These are phyloP conservation scores for Hypoxylon sp. DNA, from an alignment of 2,329 filamentous ascomycete genomes.

Conservation along the genomic window DNA sequence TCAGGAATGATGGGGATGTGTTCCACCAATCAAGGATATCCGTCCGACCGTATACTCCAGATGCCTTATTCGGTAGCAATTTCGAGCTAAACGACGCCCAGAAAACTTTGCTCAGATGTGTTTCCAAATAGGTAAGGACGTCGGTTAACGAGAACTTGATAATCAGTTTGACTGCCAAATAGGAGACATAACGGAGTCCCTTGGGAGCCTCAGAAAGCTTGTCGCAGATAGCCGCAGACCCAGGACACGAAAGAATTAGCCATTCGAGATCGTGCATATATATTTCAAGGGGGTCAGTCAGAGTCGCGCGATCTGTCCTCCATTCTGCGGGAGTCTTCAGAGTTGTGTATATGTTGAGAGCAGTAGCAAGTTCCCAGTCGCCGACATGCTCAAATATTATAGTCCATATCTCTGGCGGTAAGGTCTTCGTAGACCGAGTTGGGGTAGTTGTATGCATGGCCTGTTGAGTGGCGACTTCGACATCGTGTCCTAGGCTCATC, in stretches of 20 bases:
- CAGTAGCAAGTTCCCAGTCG: conserved; percentile 92
- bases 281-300: conserved; percentile 75
- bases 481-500: conserved; percentile 79
- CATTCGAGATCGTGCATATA: conserved; percentile 87
- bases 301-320: conserved; percentile 47
- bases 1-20: conserved; percentile 83
- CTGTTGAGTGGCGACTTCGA: conserved; percentile 68
- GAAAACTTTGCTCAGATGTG: conserved; percentile 78
- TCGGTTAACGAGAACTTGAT: conserved; percentile 90
- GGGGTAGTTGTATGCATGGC: conserved; percentile 58
- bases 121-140: conserved; percentile 80
- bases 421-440: conserved; percentile 58
- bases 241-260: conserved; percentile 80
- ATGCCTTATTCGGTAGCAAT: conserved; percentile 89
- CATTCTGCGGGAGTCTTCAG: conserved; percentile 75
- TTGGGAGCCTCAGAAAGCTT: conserved; percentile 80
- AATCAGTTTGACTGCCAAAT: conserved; percentile 86
- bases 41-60: conserved; percentile 85
- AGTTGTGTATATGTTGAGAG: conserved; percentile 84
- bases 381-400: conserved; percentile 86
- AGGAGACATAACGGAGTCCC: conserved; percentile 79
- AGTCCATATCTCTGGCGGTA: conserved; percentile 91
- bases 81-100: conserved; percentile 85
- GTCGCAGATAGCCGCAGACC: conserved; percentile 77
- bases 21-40: conserved; percentile 95